Conservation (phyloP, 768 basidiomycete species). For the Boletus patriciae region DNA sequence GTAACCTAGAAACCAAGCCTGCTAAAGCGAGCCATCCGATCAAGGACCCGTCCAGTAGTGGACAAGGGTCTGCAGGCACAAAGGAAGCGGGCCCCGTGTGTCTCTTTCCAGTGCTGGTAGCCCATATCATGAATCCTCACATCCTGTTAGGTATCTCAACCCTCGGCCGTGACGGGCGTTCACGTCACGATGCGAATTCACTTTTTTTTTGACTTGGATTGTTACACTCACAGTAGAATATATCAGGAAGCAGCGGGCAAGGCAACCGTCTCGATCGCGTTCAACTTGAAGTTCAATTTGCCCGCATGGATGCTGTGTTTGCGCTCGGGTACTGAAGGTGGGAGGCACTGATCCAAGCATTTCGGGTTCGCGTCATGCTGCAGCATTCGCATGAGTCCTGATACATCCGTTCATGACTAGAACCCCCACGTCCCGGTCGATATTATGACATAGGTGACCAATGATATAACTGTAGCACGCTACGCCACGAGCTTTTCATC, state of each 20-base stretch:
- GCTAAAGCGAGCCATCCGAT: neutral
- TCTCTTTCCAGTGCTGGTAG: no score
- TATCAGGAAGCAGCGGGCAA: neutral
- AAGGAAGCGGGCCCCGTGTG: neutral
- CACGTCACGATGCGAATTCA: neutral
- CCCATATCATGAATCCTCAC: neutral
- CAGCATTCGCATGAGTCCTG: no score
- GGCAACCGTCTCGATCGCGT: neutral
- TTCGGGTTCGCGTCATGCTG: no score
- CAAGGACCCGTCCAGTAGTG: neutral
- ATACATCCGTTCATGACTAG: no score
- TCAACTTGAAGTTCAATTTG: neutral
- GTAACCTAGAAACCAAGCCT: neutral
- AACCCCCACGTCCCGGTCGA: no score
- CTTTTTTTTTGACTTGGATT: no score
- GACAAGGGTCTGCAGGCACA: no score
- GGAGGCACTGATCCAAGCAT: neutral
- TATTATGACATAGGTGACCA: no score
- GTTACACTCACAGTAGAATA: neutral
- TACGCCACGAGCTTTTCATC: no score
- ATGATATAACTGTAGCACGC: no score
- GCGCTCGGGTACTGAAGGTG: neutral
- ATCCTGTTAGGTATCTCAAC: neutral
- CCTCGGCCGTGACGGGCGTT: neutral
- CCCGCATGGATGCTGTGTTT: slow-evolving; percentile 1